Evolutionary conservation across 805 yeast genomes (phyloP).

Genomic region (Metahyphopichia silvanorum): DNA sequence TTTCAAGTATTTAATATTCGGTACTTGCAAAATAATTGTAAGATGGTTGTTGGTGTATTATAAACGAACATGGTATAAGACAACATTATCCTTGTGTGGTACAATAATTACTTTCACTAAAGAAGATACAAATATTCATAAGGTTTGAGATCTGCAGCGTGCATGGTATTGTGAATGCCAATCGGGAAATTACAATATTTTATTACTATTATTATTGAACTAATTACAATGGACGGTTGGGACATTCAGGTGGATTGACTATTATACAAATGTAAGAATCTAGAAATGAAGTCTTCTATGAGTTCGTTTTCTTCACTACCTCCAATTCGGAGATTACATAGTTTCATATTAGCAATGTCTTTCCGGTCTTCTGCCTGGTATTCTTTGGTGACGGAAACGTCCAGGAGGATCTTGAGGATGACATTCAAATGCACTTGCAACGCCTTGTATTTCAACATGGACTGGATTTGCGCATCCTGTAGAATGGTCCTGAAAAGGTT

Average conservation of each 20-base stretch:
- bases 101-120: no score
- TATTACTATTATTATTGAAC: not conserved
- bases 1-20: no score
- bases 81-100: no score
- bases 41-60: no score
- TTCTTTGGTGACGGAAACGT: constrained; percentile 45
- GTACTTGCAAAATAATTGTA: no score
- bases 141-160: no score
- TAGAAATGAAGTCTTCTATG: constrained; percentile 64
- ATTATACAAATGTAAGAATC: constrained; percentile 26
- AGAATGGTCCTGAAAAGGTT: constrained; percentile 23
- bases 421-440: constrained; percentile 54
- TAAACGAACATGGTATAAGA: no score
- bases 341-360: constrained; percentile 58
- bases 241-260: no score
- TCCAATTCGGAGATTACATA: constrained; percentile 56
- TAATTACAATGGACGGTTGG: not conserved
- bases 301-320: constrained; percentile 66
- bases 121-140: no score
- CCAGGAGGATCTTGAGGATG: constrained; percentile 45
- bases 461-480: constrained; percentile 40
- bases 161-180: not conserved
- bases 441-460: constrained; percentile 48
- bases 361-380: constrained; percentile 49
- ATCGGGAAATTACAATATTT: not conserved